phyloP scores from a whole-genome alignment of 148 eudicot genomes.

The Cornus controversa region DNA sequence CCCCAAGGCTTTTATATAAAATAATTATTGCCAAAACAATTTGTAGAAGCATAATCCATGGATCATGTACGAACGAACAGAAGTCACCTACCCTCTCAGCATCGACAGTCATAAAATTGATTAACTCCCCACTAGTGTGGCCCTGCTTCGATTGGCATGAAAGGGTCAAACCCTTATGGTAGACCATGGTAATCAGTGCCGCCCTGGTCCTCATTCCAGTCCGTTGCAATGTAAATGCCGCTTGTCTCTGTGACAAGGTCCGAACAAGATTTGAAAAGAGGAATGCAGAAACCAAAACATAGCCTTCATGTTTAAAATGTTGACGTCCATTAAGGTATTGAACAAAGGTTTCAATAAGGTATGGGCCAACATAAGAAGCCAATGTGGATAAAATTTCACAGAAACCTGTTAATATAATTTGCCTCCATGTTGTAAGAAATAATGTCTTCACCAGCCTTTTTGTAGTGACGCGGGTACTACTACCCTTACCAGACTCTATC shows the following conservation, averaged over 20 bases:
- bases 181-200: constrained; percentile 33
- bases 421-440: constrained; percentile 32
- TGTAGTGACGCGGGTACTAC: constrained; percentile 32
- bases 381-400: constrained; percentile 32
- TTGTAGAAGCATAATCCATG: constrained; percentile 40
- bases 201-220: constrained; percentile 38
- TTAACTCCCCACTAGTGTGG: constrained; percentile 45
- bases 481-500: constrained; percentile 8
- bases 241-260: constrained; percentile 36
- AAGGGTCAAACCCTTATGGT: constrained; percentile 37
- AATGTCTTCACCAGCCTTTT: constrained; percentile 46
- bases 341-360: constrained; percentile 50
- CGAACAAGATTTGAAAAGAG: constrained; percentile 47
- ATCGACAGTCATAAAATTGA: constrained; percentile 50
- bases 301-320: constrained; percentile 34
- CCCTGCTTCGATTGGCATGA: constrained; percentile 40
- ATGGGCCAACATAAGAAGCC: constrained; percentile 54
- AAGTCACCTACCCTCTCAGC: constrained; percentile 38
- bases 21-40: constrained; percentile 31
- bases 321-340: constrained; percentile 48
- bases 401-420: constrained; percentile 34
- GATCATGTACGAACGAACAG: constrained; percentile 42
- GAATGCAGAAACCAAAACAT: constrained; percentile 36
- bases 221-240: constrained; percentile 37
- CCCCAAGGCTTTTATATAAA: constrained; percentile 39